Evolutionary conservation across 2,329 filamentous ascomycete species (phyloP).

Genomic region (Teratosphaeriaceae sp.): DNA sequence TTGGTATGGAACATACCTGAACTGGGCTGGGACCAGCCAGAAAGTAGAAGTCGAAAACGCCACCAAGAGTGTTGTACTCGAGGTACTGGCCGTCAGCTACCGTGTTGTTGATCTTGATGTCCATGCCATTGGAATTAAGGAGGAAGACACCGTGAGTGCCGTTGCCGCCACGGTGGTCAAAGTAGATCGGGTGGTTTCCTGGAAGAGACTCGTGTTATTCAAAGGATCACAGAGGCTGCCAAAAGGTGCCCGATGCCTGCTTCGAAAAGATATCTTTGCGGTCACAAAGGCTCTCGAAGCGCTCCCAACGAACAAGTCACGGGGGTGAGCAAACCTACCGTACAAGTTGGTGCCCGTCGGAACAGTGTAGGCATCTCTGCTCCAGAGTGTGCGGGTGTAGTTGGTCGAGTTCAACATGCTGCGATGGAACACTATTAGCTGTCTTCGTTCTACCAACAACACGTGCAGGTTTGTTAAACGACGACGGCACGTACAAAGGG

Average conservation of each 20-base stretch:
- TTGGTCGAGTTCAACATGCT: background rate
- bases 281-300: background rate
- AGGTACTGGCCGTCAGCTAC: slow-evolving; percentile 60
- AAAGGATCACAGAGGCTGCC: background rate
- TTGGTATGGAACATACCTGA: background rate
- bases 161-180: slow-evolving; percentile 55
- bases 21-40: slow-evolving; percentile 35
- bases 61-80: slow-evolving; percentile 73
- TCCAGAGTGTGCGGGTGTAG: too few species aligned
- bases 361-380: background rate
- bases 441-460: background rate
- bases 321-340: slow-evolving; percentile 36
- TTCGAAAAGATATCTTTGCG: background rate
- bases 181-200: slow-evolving; percentile 51
- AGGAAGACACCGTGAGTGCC: slow-evolving; percentile 61
- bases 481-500: slow-evolving; percentile 28
- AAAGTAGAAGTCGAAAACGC: slow-evolving; percentile 61
- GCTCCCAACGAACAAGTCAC: background rate
- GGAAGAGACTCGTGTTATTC: background rate
- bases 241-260: background rate
- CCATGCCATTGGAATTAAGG: slow-evolving; percentile 57
- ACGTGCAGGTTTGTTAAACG: slow-evolving; percentile 2
- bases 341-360: slow-evolving; percentile 62
- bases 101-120: slow-evolving; percentile 70
- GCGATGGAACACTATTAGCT: background rate